Percentiles rank a stretch among this genome's conserved stretches.
phyloP scores from a whole-genome alignment of 2,329 filamentous ascomycete species.

The Dactylella cylindrospora region DNA sequence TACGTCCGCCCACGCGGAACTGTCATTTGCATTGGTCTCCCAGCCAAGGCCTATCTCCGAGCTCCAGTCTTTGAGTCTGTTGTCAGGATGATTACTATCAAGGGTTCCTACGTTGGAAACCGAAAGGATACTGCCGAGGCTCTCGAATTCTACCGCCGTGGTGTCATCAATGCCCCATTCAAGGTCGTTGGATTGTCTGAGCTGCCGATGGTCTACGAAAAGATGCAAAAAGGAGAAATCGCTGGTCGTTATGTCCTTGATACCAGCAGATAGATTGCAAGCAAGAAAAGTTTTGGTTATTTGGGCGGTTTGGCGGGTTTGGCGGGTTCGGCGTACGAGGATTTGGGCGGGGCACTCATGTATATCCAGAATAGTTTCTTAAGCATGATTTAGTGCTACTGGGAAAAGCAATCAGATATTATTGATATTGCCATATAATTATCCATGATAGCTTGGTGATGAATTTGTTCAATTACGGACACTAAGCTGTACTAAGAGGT shows the following conservation, averaged over 20 bases:
- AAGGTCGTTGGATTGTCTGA: slow-evolving; percentile 81
- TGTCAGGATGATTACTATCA: slow-evolving; percentile 85
- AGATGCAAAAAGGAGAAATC: slow-evolving; percentile 66
- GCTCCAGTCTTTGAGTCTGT: slow-evolving; percentile 90
- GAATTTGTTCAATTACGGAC: no score
- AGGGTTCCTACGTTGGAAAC: slow-evolving; percentile 92
- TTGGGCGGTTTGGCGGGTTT: no score
- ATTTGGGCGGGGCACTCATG: no score
- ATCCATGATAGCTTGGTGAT: no score
- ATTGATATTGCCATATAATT: no score
- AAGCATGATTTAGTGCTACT: no score
- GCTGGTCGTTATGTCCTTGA: slow-evolving; percentile 79
- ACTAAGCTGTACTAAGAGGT: no score
- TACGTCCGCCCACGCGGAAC: slow-evolving; percentile 82
- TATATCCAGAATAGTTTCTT: no score
- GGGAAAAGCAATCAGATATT: no score
- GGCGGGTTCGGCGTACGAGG: no score
- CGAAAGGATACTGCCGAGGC: slow-evolving; percentile 84
- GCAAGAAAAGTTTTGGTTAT: no score
- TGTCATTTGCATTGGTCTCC: slow-evolving; percentile 86
- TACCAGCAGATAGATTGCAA: slow-evolving; percentile 64
- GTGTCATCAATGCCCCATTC: slow-evolving; percentile 82
- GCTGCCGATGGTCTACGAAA: slow-evolving; percentile 62
- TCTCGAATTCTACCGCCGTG: slow-evolving; percentile 81
- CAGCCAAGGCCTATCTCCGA: slow-evolving; percentile 73